Conservation (phyloP, 2,329 filamentous ascomycete genomes). For the Trichophyton verrucosum region DNA sequence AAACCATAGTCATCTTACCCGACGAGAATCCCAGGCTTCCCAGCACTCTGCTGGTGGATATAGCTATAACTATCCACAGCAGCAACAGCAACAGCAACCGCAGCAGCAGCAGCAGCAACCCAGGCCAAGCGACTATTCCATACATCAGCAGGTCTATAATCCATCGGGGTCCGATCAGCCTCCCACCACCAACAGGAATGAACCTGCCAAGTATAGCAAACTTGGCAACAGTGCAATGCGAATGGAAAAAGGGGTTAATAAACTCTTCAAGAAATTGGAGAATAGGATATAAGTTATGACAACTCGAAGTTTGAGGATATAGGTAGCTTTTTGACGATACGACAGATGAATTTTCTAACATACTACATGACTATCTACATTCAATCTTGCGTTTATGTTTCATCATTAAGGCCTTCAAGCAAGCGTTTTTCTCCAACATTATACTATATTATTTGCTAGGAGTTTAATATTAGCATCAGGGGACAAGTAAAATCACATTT, state of each 20-base stretch:
- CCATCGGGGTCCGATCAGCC: constrained; percentile 32
- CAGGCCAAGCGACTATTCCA: constrained; percentile 25
- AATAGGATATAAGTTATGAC: constrained; percentile 15
- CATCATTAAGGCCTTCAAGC: background rate
- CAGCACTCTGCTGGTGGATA: constrained; percentile 26
- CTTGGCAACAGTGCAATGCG: constrained; percentile 20
- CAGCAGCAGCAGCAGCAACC: constrained; percentile 18
- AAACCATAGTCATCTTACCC: constrained; percentile 11
- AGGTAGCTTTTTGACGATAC: background rate
- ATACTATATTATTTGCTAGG: background rate
- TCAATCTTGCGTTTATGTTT: background rate
- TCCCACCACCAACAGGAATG: background rate
- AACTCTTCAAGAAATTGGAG: constrained; percentile 26
- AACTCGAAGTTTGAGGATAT: background rate
- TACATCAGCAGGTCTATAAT: constrained; percentile 37
- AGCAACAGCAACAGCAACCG: constrained; percentile 16
- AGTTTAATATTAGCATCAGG: background rate
- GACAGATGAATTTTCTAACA: background rate
- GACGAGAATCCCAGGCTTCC: constrained; percentile 13
- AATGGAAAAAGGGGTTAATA: constrained; percentile 25
- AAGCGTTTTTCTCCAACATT: background rate
- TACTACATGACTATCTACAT: background rate
- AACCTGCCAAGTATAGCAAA: constrained; percentile 2
- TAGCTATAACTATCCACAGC: constrained; percentile 32
- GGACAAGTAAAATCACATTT: too few relatives aligned